Percentiles rank a stretch among this genome's conserved stretches.
These are phyloP conservation scores for Plasmodium knowlesi DNA, from an alignment of 169 alveolate species.

Conservation along the genomic window DNA sequence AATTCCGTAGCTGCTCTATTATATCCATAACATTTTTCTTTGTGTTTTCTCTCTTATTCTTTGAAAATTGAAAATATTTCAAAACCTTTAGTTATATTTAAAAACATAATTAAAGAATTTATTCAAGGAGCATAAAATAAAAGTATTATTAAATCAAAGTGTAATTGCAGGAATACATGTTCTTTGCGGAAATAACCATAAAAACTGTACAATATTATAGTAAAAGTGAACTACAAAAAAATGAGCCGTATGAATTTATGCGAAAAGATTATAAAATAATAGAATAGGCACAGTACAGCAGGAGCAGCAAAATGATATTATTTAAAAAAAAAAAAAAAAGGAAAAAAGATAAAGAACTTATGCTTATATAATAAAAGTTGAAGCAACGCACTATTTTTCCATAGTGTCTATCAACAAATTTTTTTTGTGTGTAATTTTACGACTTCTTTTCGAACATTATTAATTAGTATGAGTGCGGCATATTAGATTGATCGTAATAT, in stretches of 20 bases:
- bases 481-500: not conserved
- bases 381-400: not conserved
- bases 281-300: not conserved
- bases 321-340: not conserved
- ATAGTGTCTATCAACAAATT: not conserved
- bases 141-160: not conserved
- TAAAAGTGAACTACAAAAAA: not conserved
- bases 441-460: not conserved
- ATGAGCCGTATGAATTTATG: not conserved
- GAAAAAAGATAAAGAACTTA: not conserved
- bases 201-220: not conserved
- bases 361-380: not conserved
- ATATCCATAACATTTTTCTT: not conserved
- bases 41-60: not conserved
- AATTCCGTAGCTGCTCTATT: not conserved
- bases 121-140: not conserved
- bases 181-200: not conserved
- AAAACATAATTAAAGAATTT: not conserved
- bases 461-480: not conserved
- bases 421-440: not conserved
- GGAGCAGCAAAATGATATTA: not conserved
- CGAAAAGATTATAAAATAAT: not conserved
- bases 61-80: not conserved
- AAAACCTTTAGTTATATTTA: not conserved
- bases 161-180: not conserved